These are phyloP conservation scores for Edaphochlamys debaryana DNA, from an alignment of 139 green algal species.

Conservation along the genomic window DNA sequence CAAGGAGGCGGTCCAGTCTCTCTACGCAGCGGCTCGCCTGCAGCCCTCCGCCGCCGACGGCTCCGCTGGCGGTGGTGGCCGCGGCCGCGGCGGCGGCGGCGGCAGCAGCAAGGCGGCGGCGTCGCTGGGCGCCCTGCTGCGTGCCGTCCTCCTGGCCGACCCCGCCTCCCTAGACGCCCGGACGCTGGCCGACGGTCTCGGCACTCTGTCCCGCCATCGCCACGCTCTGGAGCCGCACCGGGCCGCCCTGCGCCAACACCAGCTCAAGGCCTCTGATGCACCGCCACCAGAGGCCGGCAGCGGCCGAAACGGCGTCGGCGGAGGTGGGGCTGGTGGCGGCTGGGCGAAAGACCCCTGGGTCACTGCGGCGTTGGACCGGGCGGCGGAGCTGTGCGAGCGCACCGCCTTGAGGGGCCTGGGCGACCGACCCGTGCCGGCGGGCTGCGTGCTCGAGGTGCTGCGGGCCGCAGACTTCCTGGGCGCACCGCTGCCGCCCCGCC, in stretches of 20 bases:
- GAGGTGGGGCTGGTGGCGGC: background rate
- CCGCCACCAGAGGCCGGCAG: background rate
- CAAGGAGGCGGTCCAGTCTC: conserved; percentile 18
- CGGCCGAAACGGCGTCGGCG: background rate
- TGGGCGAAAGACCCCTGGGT: conserved; percentile 23
- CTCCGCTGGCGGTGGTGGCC: background rate
- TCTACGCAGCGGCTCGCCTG: conserved; percentile 16
- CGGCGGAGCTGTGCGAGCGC: background rate
- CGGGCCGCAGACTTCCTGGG: conserved; percentile 14
- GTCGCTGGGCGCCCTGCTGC: background rate
- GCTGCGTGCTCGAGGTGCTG: conserved; percentile 20
- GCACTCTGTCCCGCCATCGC: conserved; percentile 23
- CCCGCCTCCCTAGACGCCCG: background rate
- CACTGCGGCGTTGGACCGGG: conserved; percentile 1
- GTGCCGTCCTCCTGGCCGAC: background rate
- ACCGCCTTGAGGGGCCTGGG: background rate
- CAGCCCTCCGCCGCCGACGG: background rate
- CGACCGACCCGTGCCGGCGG: conserved; percentile 15
- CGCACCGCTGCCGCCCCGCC: background rate
- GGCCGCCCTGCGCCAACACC: background rate
- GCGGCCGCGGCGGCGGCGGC: background rate
- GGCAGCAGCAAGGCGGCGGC: background rate
- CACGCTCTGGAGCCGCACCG: background rate
- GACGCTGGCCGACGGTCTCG: conserved; percentile 6
- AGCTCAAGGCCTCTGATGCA: too few species aligned